Evolutionary conservation across 2,329 filamentous ascomycete genomes (phyloP).

Genomic region (Hypomyces rosellus): DNA sequence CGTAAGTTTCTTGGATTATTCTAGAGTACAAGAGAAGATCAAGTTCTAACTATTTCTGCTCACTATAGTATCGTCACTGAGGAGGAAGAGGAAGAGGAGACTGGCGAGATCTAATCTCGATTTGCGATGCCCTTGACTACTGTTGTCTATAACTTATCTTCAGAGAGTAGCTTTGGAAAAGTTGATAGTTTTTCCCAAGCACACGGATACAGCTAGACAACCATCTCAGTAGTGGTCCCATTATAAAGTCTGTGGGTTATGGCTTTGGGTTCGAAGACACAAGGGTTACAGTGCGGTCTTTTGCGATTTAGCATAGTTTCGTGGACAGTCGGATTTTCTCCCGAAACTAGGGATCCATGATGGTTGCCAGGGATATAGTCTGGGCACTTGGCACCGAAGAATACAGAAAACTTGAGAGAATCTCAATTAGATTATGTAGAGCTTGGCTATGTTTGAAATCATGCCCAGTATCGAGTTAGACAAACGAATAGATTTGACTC

Average conservation of each 20-base stretch:
- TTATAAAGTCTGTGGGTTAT: neutral
- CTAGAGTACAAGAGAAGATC: neutral
- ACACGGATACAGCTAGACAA: too few relatives aligned
- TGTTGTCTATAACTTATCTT: neutral
- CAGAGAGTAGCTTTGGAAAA: too few relatives aligned
- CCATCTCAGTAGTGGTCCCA: too few relatives aligned
- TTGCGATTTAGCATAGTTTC: neutral
- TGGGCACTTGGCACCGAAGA: neutral
- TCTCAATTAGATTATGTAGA: too few relatives aligned
- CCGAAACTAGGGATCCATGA: neutral
- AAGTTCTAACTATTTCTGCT: neutral
- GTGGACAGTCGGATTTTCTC: neutral
- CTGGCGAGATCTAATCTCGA: neutral
- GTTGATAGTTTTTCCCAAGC: too few relatives aligned
- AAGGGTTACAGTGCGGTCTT: neutral
- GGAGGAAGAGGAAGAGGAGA: neutral
- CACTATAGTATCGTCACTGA: neutral
- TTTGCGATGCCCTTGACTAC: neutral
- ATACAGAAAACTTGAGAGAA: neutral
- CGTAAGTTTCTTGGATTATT: neutral
- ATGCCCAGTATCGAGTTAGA: too few relatives aligned
- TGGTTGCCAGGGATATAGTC: neutral
- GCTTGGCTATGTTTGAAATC: too few relatives aligned
- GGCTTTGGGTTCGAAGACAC: neutral
- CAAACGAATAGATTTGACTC: too few relatives aligned